Base-by-base conservation (phyloP, 441 rosid species). In the Euphorbia celastroides region DNA sequence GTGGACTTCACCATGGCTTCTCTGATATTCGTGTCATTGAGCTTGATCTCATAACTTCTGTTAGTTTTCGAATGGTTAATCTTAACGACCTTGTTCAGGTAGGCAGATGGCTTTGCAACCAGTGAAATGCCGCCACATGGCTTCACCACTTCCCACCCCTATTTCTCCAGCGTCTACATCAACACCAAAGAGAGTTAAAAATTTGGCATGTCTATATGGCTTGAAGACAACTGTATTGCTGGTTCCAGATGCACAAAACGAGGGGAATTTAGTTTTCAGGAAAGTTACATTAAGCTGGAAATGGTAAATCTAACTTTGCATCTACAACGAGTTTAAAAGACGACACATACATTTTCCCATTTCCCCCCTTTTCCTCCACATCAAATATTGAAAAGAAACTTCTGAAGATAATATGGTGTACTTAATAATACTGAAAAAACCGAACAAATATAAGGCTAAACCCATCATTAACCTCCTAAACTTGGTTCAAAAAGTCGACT, bases 101-200 rank as follows among this genome's bases (percentile, higher is more conserved):
- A 85, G n/a, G 81, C 81, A 50, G 79, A 75, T 17, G 98, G 97
- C 73, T 90, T 90, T 12, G 97, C 98, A 73, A 86, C 85, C 93
- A 90, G 66, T 30, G 97, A 93, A 69, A 87, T 73, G 65, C 98
- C 98, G 36, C 81, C 94, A 14, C 72, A 42, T 8, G 93, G 81
- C 64, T 75, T 65, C 8, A 93, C 61, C 57, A 83, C 97, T 36
- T 90, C 90, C 98, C 98, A 93, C 23, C 98, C 97, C 51, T 83
- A 80, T 36, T 81, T 84, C 81, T 85, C 90, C 19, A 93, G 81
- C 8, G 78, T 84, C 96, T 93, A 64, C 66, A 11, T 54, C 66
- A 55, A 64, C 16, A 19, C 32, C 34, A 27, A 34, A 34, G 17
- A 64, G 27, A 63, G 36, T 42, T 16, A 23, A 16, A n/a, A 26